phyloP scores from a whole-genome alignment of 73 alveolate genomes.

The Paramecium primaurelia region DNA sequence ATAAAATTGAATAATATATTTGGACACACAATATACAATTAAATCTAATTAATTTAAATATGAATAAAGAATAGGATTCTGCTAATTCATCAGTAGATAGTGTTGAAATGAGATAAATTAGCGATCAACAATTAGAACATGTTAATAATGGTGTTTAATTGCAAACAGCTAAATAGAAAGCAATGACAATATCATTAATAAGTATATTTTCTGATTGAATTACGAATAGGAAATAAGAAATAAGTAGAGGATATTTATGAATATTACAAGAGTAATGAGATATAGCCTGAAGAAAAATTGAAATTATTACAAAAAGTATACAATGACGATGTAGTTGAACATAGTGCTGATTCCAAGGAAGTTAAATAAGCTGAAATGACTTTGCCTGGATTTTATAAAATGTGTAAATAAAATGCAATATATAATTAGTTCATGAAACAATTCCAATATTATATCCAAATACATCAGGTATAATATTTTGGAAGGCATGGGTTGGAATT shows the following conservation, averaged over 20 bases:
- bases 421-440: neutral
- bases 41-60: neutral
- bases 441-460: conserved; percentile 22
- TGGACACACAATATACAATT: neutral
- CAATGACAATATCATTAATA: neutral
- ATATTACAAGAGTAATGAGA: neutral
- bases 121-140: neutral
- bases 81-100: neutral
- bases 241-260: neutral
- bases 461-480: neutral
- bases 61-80: neutral
- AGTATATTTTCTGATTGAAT: neutral
- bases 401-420: neutral
- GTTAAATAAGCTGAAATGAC: neutral
- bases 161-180: neutral
- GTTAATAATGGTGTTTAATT: neutral
- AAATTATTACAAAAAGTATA: neutral
- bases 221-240: neutral
- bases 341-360: neutral
- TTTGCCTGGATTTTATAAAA: neutral
- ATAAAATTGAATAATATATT: neutral
- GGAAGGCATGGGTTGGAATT: neutral
- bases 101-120: neutral
- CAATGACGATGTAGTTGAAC: neutral
- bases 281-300: neutral